A percentile compares a stretch with the other conserved stretches of the same genome.
These are phyloP conservation scores for Calocera cornea DNA, from an alignment of 768 basidiomycete genomes.

Conservation along the genomic window DNA sequence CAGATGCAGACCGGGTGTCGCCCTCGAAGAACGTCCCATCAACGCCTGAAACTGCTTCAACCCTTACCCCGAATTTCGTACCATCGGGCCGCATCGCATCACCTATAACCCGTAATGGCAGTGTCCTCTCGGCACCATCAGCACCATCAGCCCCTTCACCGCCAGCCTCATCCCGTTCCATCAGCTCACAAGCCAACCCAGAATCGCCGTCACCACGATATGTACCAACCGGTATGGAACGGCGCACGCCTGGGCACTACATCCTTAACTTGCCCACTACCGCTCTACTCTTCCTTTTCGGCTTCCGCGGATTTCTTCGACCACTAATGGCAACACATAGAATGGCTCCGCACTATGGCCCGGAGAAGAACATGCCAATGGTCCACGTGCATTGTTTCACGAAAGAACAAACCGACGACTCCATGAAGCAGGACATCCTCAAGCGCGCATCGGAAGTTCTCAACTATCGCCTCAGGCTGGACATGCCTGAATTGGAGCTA, in stretches of 20 bases:
- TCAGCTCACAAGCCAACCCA: background rate
- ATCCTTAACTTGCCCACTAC: constrained; percentile 98
- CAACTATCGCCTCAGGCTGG: constrained; percentile 36
- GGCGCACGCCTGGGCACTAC: constrained; percentile 61
- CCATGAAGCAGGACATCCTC: constrained; percentile 62
- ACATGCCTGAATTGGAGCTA: constrained; percentile 29
- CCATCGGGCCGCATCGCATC: too few species aligned
- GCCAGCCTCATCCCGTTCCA: background rate
- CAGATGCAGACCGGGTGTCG: too few species aligned
- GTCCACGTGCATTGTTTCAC: constrained; percentile 97
- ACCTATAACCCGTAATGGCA: background rate
- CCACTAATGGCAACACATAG: constrained; percentile 26
- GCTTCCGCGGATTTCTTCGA: constrained; percentile 61
- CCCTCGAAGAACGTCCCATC: too few species aligned
- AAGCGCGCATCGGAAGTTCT: constrained; percentile 64
- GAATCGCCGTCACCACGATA: background rate
- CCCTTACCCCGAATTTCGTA: too few species aligned
- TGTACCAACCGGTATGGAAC: constrained; percentile 14
- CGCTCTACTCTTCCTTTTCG: constrained; percentile 78
- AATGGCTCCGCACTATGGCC: constrained; percentile 34
- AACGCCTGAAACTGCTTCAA: too few species aligned
- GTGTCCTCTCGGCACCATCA: background rate
- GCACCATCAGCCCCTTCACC: background rate
- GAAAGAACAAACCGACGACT: constrained; percentile 54
- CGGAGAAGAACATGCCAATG: constrained; percentile 56